phyloP scores from a whole-genome alignment of 116 monocot genomes.

The Iris pallida region DNA sequence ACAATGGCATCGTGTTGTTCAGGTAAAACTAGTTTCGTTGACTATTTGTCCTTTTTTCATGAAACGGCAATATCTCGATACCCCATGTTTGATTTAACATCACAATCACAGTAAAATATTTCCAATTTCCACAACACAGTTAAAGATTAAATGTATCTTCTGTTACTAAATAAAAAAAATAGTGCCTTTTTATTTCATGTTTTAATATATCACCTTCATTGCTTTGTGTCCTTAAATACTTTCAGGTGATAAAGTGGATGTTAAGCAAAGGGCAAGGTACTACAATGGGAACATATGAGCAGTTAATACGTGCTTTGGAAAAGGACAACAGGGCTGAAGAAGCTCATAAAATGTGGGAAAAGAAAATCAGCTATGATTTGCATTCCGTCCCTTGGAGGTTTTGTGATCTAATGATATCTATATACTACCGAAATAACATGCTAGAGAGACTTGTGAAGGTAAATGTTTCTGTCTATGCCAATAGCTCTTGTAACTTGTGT shows the following conservation, averaged over 20 bases:
- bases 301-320: conserved; percentile 82
- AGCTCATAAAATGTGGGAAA: conserved; percentile 82
- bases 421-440: conserved; percentile 97
- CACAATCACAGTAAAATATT: background rate
- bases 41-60: background rate
- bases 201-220: background rate
- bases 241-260: conserved; percentile 94
- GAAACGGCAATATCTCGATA: background rate
- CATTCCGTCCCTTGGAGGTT: conserved; percentile 93
- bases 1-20: conserved; percentile 92
- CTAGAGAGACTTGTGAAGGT: conserved; percentile 89
- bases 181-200: background rate
- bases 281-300: conserved; percentile 89
- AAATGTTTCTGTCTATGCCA: conserved; percentile 3
- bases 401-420: conserved; percentile 87
- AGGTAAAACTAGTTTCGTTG: conserved; percentile 34
- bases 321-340: conserved; percentile 93
- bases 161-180: too few species aligned
- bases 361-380: conserved; percentile 66
- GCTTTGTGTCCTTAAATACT: background rate
- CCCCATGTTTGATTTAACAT: background rate
- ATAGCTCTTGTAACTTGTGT: background rate
- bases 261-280: conserved; percentile 94
- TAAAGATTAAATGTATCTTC: too few species aligned
- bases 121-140: background rate